Base-by-base conservation (phyloP, 495 filamentous ascomycete genomes). In the Lepidopterella palustris region DNA sequence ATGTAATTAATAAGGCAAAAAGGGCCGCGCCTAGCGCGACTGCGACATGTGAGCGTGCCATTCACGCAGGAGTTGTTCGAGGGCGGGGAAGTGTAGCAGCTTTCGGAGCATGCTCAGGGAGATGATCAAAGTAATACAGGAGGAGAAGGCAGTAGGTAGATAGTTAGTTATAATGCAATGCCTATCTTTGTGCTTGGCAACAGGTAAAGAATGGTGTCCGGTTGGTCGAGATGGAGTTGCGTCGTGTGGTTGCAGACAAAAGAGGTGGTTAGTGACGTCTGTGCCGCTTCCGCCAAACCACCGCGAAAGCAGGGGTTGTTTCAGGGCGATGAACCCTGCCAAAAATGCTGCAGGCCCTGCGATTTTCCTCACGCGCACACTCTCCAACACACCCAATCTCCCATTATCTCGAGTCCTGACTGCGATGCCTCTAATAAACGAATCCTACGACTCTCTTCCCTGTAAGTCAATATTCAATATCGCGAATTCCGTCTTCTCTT, bases 381-480 rank as follows among this genome's bases (percentile, higher is more conserved):
- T 5, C 47, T 18, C 49, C 5, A 28, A 18, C 24, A 54, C 18
- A 48, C 20, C 25, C 56, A 64, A 64, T 64, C 35, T 58, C 53
- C 62, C 24, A 42, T 6, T 51, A 18, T 32, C 25, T 29, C 27
- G 28, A 24, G 26, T 20, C 29, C 21, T 15, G 11, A 18, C 27
- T 28, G 50, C 53, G 23, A 88, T 90, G 85, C 79, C 87, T 57
- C 78, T 89, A 54, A 85, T 88, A 58, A 82, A 80, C 51, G 82
- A 82, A 62, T 79, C 81, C 42, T 87, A 92, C 74, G 90, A 95
- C 69, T 95, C 89, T 13, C 84, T 95, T 15, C 90, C 89, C 21
- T 95, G 89, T 91, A 84, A 28, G 73, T 62, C 13, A 26, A 48
- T 56, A 55, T 52, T 59, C 29, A 58, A 53, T 56, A 32, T 40